Percentiles rank a stretch among this genome's conserved stretches.
These are phyloP conservation scores for Letharia columbiana DNA, from an alignment of 495 filamentous ascomycete genomes.

Conservation along the genomic window DNA sequence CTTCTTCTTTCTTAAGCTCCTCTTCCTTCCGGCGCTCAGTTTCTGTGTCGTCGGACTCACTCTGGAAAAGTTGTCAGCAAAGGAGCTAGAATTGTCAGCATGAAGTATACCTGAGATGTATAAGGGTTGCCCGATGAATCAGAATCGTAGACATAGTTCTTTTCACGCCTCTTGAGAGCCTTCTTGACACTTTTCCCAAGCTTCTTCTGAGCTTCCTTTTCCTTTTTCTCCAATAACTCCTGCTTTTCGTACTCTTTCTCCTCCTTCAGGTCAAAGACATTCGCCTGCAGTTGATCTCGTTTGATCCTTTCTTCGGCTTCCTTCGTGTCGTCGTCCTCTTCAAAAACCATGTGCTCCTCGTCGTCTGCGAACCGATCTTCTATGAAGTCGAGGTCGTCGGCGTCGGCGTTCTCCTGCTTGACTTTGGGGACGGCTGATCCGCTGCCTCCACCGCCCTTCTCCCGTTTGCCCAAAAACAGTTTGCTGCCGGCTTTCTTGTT, in stretches of 20 bases:
- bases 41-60: conserved; percentile 35
- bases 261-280: conserved; percentile 74
- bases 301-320: conserved; percentile 79
- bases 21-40: conserved; percentile 54
- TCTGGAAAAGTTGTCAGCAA: conserved; percentile 16
- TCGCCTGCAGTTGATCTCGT: conserved; percentile 77
- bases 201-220: conserved; percentile 56
- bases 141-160: conserved; percentile 73
- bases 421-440: conserved; percentile 31
- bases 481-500: conserved; percentile 23
- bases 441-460: conserved; percentile 22
- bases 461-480: conserved; percentile 31
- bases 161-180: conserved; percentile 72
- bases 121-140: conserved; percentile 72
- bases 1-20: conserved; percentile 61
- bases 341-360: conserved; percentile 77
- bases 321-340: conserved; percentile 79
- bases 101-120: conserved; percentile 37
- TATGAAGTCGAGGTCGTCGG: conserved; percentile 52
- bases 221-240: conserved; percentile 58
- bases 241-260: conserved; percentile 80
- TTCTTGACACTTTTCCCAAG: conserved; percentile 71
- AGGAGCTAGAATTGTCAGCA: conserved; percentile 13
- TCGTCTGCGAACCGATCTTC: conserved; percentile 74
- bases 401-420: conserved; percentile 49